A percentile compares a stretch with the other conserved stretches of the same genome.
These are phyloP conservation scores for Annulohypoxylon stygium DNA, from an alignment of 495 filamentous ascomycete species.

Conservation along the genomic window DNA sequence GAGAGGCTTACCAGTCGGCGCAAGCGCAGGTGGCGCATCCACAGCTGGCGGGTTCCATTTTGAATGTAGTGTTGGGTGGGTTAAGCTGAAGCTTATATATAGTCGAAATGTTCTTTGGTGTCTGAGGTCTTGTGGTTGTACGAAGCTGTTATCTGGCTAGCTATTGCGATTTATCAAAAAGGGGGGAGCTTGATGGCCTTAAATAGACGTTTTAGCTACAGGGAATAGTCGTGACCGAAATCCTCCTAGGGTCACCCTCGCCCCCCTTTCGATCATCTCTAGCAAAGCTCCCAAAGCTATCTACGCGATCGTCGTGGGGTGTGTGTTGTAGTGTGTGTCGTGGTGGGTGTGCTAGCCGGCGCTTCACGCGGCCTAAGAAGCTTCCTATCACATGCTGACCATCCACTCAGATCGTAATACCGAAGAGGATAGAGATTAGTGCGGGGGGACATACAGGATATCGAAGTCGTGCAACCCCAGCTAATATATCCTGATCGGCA, in stretches of 20 bases:
- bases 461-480: slow-evolving; percentile 39
- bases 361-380: slow-evolving; percentile 40
- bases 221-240: slow-evolving; percentile 14
- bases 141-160: slow-evolving; percentile 30
- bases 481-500: slow-evolving; percentile 20
- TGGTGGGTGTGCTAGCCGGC: slow-evolving; percentile 26
- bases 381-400: slow-evolving; percentile 42
- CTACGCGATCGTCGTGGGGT: slow-evolving; percentile 31
- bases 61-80: slow-evolving; percentile 27
- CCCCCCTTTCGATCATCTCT: slow-evolving; percentile 26
- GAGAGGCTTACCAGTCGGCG: slow-evolving; percentile 44
- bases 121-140: slow-evolving; percentile 19
- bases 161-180: slow-evolving; percentile 37
- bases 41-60: slow-evolving; percentile 47
- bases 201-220: slow-evolving; percentile 39
- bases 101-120: slow-evolving; percentile 11
- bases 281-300: slow-evolving; percentile 12
- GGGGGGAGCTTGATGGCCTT: slow-evolving; percentile 49
- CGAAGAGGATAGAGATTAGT: slow-evolving; percentile 35
- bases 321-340: background rate
- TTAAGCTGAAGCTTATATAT: slow-evolving; percentile 41
- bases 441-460: slow-evolving; percentile 36
- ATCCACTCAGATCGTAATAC: slow-evolving; percentile 40
- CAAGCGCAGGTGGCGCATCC: slow-evolving; percentile 50
- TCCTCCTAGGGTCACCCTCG: slow-evolving; percentile 29